These are phyloP conservation scores for Auricularia cornea DNA, from an alignment of 768 basidiomycete genomes.

Conservation along the genomic window DNA sequence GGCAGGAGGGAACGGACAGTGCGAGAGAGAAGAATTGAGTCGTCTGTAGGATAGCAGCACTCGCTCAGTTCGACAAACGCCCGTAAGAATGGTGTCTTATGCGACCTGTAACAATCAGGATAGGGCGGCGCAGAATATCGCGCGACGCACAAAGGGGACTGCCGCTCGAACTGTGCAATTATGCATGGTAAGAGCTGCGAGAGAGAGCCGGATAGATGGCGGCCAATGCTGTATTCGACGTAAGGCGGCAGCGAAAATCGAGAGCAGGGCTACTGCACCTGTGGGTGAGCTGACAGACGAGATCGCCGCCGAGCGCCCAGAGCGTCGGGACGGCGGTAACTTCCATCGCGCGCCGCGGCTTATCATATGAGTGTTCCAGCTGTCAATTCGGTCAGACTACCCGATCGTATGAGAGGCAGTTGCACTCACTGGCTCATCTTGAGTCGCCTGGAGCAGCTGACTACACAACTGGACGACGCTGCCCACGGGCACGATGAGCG, in stretches of 20 bases:
- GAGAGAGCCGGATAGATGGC: conserved; percentile 47
- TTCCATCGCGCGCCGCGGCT: conserved; percentile 47
- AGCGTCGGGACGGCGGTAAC: conserved; percentile 40
- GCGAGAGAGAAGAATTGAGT: conserved; percentile 40
- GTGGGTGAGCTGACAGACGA: conserved; percentile 41
- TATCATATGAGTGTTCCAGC: conserved; percentile 44
- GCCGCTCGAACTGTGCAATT: conserved; percentile 54
- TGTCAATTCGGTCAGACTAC: conserved; percentile 22
- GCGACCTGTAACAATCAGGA: not conserved
- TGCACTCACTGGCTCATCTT: conserved; percentile 40
- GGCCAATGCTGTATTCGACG: conserved; percentile 18
- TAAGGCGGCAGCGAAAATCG: too few relatives aligned
- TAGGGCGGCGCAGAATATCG: conserved; percentile 34
- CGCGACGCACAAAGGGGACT: conserved; percentile 16
- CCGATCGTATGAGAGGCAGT: too few relatives aligned
- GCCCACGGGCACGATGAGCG: conserved; percentile 66
- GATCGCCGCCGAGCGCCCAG: conserved; percentile 43
- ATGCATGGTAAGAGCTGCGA: conserved; percentile 46
- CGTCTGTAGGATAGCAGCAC: conserved; percentile 37
- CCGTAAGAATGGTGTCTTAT: conserved; percentile 9
- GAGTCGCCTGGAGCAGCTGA: conserved; percentile 38
- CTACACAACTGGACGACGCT: conserved; percentile 43
- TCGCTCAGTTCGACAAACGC: conserved; percentile 37
- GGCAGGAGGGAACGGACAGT: conserved; percentile 47
- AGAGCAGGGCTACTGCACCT: too few relatives aligned